Evolutionary conservation across 2,329 filamentous ascomycete genomes (phyloP), one percentile per base, ranked within the genome.

Genomic region (Escovopsis sp.): DNA sequence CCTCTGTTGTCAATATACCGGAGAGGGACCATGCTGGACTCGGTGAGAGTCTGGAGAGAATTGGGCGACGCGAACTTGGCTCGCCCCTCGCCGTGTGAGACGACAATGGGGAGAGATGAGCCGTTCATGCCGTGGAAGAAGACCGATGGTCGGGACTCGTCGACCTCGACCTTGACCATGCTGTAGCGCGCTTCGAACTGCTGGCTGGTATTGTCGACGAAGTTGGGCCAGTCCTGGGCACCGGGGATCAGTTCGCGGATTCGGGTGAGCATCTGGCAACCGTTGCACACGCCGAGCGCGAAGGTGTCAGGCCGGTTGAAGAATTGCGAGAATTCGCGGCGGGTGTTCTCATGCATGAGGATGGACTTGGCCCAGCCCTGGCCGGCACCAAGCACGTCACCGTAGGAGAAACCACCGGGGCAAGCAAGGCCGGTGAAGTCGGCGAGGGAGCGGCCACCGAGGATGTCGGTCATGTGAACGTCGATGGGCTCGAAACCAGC

Each of bases 401-500:
- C 87, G 58, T 94, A 96, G 13, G 85, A 94, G 74, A 98, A 96
- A 39, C 91, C 91, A 57, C 91, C 91, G 50, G 88, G 94, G n/a
- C 87, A 87, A 31, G 89, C 91, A 37, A 96, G 72, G 50, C 91
- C 91, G 29, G 80, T 79, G 59, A 95, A 95, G 48, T 79, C 80
- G 34, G 79, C 72, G 8, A 98, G 77, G 0, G 84, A 87, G 47
- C 84, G 78, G 13, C 84, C 81, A 10, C 76, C 78, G 20, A 85
- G 78, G 43, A 96, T 79, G 53, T 96, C 89, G 4, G 83, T 91
- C 91, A 98, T 96, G 70, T 95, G 89, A 1, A 96, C 81, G 56
- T 98, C 89, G 37, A 96, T 76, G 12, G 88, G 78, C 39, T 87
- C 81, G 65, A 96, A 96, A 32, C 89, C 89, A 35, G 91, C 89